Evolutionary conservation across 345 rosid genomes (phyloP).

Genomic region (Diplotaxis tenuifolia): DNA sequence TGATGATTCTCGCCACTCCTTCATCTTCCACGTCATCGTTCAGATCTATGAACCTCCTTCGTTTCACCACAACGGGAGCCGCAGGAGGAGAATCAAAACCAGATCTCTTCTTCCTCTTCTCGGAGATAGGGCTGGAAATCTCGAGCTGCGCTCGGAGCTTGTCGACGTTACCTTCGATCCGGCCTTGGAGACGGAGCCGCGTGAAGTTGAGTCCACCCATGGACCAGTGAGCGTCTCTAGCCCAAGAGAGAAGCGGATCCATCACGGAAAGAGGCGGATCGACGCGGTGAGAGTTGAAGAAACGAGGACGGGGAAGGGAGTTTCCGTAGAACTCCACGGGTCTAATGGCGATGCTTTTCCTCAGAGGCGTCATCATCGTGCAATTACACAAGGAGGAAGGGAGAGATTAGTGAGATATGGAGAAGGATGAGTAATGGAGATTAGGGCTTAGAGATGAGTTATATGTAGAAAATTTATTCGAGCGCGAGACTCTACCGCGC

Average conservation of each 20-base stretch:
- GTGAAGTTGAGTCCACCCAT: constrained; percentile 88
- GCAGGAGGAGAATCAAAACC: constrained; percentile 55
- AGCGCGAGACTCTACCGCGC: constrained; percentile 34
- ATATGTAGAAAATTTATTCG: constrained; percentile 7
- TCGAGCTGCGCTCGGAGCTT: constrained; percentile 57
- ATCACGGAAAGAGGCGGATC: constrained; percentile 69
- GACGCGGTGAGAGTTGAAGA: constrained; percentile 56
- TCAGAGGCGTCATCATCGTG: constrained; percentile 48
- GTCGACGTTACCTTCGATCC: constrained; percentile 68
- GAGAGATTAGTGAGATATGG: neutral
- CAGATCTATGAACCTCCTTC: constrained; percentile 49
- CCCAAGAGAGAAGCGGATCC: constrained; percentile 88
- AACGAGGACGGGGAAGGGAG: constrained; percentile 86
- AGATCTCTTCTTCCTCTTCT: constrained; percentile 35
- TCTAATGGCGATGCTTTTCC: constrained; percentile 37
- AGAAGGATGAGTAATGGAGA: neutral
- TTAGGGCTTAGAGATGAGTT: constrained; percentile 3
- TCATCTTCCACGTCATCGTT: constrained; percentile 52
- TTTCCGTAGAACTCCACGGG: constrained; percentile 79
- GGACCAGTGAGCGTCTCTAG: constrained; percentile 92
- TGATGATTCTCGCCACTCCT: constrained; percentile 38
- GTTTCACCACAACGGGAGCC: constrained; percentile 58
- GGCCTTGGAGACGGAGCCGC: constrained; percentile 89
- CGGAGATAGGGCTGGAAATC: neutral
- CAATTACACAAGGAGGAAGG: neutral